phyloP scores from a whole-genome alignment of 116 monocot species.

The Phalaenopsis hybrid region DNA sequence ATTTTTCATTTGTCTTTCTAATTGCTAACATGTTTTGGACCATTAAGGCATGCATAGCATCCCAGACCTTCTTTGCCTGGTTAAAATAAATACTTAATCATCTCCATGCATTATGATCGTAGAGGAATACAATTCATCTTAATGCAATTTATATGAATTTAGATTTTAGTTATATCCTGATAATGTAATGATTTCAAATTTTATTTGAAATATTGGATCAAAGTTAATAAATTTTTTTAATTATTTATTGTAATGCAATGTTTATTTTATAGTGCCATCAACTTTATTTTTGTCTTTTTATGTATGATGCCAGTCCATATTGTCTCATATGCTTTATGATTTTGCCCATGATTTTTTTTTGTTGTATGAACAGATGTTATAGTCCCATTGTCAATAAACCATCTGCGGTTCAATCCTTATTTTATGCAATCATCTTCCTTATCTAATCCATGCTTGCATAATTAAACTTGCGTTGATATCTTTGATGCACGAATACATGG shows the following conservation, averaged over 20 bases:
- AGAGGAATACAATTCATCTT: not conserved
- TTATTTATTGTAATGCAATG: too few relatives aligned
- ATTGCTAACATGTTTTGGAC: not conserved
- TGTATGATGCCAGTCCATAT: not conserved
- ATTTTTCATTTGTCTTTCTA: not conserved
- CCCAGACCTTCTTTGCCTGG: not conserved
- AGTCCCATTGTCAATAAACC: not conserved
- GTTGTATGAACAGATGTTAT: not conserved
- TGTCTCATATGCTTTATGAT: not conserved
- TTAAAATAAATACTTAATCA: not conserved
- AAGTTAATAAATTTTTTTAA: not conserved
- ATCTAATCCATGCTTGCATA: not conserved
- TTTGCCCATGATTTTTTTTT: not conserved
- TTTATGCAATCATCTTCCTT: not conserved
- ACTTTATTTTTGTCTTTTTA: not conserved
- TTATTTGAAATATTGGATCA: conserved; percentile 3
- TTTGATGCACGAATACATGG: too few relatives aligned
- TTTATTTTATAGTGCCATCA: not conserved
- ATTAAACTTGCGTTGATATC: not conserved
- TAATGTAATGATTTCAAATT: not conserved
- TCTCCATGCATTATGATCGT: not conserved
- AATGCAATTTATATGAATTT: not conserved
- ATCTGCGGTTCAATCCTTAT: not conserved
- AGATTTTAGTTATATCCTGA: not conserved
- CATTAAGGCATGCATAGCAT: not conserved